phyloP scores from a whole-genome alignment of 2,329 filamentous ascomycete species.

The Paramyrothecium sp. region DNA sequence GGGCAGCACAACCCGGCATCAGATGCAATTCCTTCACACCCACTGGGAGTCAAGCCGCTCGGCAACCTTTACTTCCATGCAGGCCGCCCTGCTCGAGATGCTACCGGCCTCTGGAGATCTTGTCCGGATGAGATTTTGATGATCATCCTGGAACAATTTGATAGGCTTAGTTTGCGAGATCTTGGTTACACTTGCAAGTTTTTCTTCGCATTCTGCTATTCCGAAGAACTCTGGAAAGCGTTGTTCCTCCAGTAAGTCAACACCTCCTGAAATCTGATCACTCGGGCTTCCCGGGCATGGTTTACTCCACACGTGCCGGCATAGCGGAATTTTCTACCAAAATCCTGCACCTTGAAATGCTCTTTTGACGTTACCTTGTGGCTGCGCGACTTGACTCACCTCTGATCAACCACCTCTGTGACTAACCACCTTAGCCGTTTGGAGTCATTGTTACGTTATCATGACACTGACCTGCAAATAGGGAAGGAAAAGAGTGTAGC shows the following conservation, averaged over 20 bases:
- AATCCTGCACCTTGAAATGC: no score
- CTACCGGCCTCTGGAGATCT: constrained; percentile 62
- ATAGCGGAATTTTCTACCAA: no score
- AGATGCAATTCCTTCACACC: constrained; percentile 70
- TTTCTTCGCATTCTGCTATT: constrained; percentile 78
- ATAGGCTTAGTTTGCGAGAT: constrained; percentile 57
- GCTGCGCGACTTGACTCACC: no score
- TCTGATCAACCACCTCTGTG: no score
- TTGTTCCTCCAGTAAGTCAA: constrained; percentile 78
- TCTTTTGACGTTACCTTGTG: no score
- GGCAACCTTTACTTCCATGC: constrained; percentile 77
- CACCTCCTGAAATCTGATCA: no score
- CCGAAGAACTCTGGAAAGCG: constrained; percentile 86
- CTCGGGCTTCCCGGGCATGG: no score
- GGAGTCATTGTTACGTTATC: no score
- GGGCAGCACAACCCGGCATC: neutral
- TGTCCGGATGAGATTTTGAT: constrained; percentile 82
- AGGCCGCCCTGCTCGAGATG: constrained; percentile 63
- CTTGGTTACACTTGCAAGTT: constrained; percentile 81
- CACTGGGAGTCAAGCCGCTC: constrained; percentile 78
- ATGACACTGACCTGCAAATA: constrained; percentile 19
- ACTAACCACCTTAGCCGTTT: no score
- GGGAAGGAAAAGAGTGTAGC: constrained; percentile 27
- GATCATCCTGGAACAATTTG: constrained; percentile 72
- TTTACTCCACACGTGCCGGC: neutral